phyloP scores from a whole-genome alignment of 2,329 filamentous ascomycete genomes.

The Aschersonia sp. region DNA sequence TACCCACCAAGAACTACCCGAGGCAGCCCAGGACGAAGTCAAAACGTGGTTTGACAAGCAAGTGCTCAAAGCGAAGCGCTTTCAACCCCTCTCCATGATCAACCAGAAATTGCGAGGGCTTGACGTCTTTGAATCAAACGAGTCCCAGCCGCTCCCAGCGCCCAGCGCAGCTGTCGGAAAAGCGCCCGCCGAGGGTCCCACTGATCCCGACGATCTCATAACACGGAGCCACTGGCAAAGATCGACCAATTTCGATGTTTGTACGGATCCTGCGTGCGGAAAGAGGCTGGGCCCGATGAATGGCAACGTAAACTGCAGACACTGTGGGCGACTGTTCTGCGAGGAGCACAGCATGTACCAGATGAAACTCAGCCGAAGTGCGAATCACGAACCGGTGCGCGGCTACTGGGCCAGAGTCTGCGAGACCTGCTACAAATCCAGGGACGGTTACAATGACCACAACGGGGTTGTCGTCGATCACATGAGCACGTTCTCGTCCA shows the following conservation, averaged over 20 bases:
- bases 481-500: slow-evolving; percentile 51
- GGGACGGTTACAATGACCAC: slow-evolving; percentile 89
- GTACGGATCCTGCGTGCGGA: slow-evolving; percentile 76
- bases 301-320: slow-evolving; percentile 82
- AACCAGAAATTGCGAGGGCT: slow-evolving; percentile 89
- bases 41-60: slow-evolving; percentile 96
- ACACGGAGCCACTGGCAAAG: slow-evolving; percentile 82
- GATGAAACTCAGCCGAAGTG: slow-evolving; percentile 88
- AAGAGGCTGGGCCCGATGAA: slow-evolving; percentile 65
- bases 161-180: slow-evolving; percentile 17
- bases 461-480: slow-evolving; percentile 58
- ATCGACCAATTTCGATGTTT: slow-evolving; percentile 57
- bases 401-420: slow-evolving; percentile 92
- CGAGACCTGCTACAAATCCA: slow-evolving; percentile 97
- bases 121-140: slow-evolving; percentile 89
- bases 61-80: slow-evolving; percentile 82
- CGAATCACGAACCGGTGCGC: slow-evolving; percentile 75
- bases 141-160: slow-evolving; percentile 29
- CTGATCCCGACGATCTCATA: slow-evolving; percentile 82
- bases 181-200: slow-evolving; percentile 23
- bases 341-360: slow-evolving; percentile 99
- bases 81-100: slow-evolving; percentile 78
- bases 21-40: slow-evolving; percentile 80
- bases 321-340: slow-evolving; percentile 87
- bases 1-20: slow-evolving; percentile 75